Evolutionary conservation across 306 rosid species (phyloP).

Genomic region (Datisca glomerata): DNA sequence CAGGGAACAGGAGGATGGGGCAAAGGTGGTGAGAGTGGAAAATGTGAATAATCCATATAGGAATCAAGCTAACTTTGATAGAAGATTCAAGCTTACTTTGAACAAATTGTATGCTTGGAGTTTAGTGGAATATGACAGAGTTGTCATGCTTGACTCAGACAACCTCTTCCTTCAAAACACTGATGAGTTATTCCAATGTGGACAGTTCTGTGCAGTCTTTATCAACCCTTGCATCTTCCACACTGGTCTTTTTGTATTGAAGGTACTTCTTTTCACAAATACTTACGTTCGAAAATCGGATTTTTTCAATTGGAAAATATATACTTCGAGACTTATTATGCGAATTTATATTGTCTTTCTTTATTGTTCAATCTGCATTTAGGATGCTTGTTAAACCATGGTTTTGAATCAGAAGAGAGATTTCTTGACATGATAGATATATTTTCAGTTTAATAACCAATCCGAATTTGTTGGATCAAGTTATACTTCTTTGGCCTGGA

Average conservation of each 20-base stretch:
- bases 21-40: slow-evolving; percentile 72
- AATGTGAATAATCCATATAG: slow-evolving; percentile 72
- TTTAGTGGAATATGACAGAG: slow-evolving; percentile 69
- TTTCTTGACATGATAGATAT: too few species aligned
- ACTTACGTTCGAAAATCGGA: too few species aligned
- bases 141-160: slow-evolving; percentile 84
- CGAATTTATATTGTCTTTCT: too few species aligned
- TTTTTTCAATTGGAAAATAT: too few species aligned
- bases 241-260: slow-evolving; percentile 81
- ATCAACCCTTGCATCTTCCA: slow-evolving; percentile 88
- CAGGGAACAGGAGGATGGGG: slow-evolving; percentile 83
- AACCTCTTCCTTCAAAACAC: slow-evolving; percentile 72
- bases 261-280: slow-evolving; percentile 22
- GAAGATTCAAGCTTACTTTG: slow-evolving; percentile 59
- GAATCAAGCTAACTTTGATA: slow-evolving; percentile 49
- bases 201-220: slow-evolving; percentile 80
- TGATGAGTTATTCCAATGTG: slow-evolving; percentile 77
- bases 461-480: too few species aligned
- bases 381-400: too few species aligned
- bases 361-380: too few species aligned
- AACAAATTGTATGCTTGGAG: slow-evolving; percentile 91
- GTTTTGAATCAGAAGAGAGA: too few species aligned
- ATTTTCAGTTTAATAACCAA: too few species aligned
- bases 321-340: too few species aligned
- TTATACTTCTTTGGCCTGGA: too few species aligned